Evolutionary conservation across 768 basidiomycete genomes (phyloP).

Genomic region (Podaxis rugospora): DNA sequence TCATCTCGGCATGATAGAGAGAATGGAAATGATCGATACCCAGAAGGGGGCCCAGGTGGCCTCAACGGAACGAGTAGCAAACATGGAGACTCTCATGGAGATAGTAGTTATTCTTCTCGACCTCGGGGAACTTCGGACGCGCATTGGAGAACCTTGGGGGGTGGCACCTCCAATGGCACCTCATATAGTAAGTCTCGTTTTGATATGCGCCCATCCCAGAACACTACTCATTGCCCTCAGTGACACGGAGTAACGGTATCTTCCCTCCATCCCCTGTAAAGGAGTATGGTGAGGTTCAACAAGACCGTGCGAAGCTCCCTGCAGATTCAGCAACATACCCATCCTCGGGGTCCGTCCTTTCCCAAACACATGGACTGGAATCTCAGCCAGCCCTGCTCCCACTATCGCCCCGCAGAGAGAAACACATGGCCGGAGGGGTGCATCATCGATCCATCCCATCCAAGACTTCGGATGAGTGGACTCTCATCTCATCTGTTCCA

Average conservation of each 20-base stretch:
- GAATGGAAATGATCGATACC: slow-evolving; percentile 22
- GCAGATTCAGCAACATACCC: not conserved
- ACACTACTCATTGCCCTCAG: slow-evolving; percentile 1
- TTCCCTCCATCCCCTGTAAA: not conserved
- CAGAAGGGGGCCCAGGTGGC: slow-evolving; percentile 22
- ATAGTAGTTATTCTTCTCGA: slow-evolving; percentile 25
- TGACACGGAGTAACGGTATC: not conserved
- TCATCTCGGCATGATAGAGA: slow-evolving; percentile 43
- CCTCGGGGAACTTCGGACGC: slow-evolving; percentile 76
- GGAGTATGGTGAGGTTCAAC: not conserved
- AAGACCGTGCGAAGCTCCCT: not conserved
- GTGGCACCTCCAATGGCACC: slow-evolving; percentile 2
- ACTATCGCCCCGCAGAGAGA: not conserved
- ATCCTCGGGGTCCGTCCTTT: slow-evolving; percentile 2
- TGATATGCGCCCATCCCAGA: not conserved
- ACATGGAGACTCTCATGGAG: slow-evolving; percentile 22
- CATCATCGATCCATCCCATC: not conserved
- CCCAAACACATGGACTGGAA: not conserved
- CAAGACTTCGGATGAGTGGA: slow-evolving; percentile 6
- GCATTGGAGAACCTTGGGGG: slow-evolving; percentile 38
- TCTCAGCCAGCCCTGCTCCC: not conserved
- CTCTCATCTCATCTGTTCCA: not conserved
- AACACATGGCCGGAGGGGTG: not conserved
- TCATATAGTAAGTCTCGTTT: slow-evolving; percentile 12
- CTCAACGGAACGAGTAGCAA: slow-evolving; percentile 23